A percentile compares a stretch with the other conserved stretches of the same genome.
These are phyloP conservation scores for Crithidia sp. DNA, from an alignment of 208 protist genomes.

Conservation along the genomic window DNA sequence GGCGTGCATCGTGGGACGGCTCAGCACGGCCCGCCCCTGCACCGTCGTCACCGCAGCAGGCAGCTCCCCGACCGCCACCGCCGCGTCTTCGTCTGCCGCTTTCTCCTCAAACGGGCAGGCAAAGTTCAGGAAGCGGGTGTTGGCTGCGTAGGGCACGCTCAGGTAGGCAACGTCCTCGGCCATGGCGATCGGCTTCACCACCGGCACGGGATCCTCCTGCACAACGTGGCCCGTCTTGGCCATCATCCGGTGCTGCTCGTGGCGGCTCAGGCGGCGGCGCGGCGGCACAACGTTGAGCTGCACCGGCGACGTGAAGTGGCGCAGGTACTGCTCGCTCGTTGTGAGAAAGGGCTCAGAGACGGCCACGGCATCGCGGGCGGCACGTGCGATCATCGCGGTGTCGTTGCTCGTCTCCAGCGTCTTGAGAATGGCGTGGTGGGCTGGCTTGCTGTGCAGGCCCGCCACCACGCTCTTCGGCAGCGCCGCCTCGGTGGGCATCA, in stretches of 20 bases:
- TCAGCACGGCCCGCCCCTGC: constrained; percentile 26
- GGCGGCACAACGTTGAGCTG: constrained; percentile 76
- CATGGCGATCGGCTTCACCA: constrained; percentile 54
- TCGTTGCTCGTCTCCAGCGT: constrained; percentile 66
- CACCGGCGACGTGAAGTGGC: constrained; percentile 79
- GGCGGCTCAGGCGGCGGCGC: constrained; percentile 54
- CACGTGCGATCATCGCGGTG: constrained; percentile 43
- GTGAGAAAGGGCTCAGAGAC: constrained; percentile 49
- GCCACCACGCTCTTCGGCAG: constrained; percentile 52
- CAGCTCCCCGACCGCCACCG: not conserved
- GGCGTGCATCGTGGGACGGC: constrained; percentile 14
- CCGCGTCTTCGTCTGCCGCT: not conserved
- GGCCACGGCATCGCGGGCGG: constrained; percentile 56
- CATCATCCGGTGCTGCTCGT: constrained; percentile 83
- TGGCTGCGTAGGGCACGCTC: constrained; percentile 25
- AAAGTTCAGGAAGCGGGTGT: constrained; percentile 36
- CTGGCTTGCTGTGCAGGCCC: constrained; percentile 50
- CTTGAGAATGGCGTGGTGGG: constrained; percentile 44
- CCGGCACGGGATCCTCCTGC: constrained; percentile 48
- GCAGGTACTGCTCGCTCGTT: constrained; percentile 71
- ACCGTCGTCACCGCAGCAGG: constrained; percentile 7
- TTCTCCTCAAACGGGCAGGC: constrained; percentile 23
- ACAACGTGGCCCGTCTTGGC: constrained; percentile 43
- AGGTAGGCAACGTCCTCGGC: constrained; percentile 39
- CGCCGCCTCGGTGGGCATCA: constrained; percentile 81